Conservation (phyloP, 768 basidiomycete genomes). For the Russula lepida region DNA sequence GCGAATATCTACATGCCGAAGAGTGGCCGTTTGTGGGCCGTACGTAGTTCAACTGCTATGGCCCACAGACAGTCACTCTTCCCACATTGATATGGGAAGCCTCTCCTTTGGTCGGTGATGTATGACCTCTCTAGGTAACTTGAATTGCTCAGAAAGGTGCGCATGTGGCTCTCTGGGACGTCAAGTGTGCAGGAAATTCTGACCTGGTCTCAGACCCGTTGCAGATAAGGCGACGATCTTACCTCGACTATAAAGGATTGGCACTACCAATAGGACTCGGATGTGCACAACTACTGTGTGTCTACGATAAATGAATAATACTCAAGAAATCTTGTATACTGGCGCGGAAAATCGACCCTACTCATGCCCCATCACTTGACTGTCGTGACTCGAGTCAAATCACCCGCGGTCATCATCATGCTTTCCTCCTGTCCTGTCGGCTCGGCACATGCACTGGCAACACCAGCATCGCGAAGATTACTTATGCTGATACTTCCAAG, state of each 20-base stretch:
- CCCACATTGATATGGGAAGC: too few species aligned
- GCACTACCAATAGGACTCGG: background rate
- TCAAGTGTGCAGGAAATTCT: too few species aligned
- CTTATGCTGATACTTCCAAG: constrained; percentile 11
- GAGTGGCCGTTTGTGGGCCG: too few species aligned
- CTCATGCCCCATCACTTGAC: background rate
- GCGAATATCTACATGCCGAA: too few species aligned
- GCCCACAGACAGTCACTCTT: too few species aligned
- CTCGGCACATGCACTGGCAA: background rate
- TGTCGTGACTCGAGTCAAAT: background rate
- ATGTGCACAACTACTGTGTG: background rate
- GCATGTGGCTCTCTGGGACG: too few species aligned
- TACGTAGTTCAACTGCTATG: too few species aligned
- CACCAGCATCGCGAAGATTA: constrained; percentile 1
- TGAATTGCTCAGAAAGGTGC: too few species aligned
- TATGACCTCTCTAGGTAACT: too few species aligned
- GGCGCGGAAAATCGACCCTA: background rate
- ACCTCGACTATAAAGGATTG: background rate
- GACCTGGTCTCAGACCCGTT: too few species aligned
- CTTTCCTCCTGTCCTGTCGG: background rate
- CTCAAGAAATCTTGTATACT: background rate
- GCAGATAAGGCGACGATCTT: background rate
- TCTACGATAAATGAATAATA: background rate
- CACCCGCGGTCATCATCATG: background rate
- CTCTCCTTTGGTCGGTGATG: too few species aligned